These are phyloP conservation scores for Cyphellophora europaea DNA, from an alignment of 2,329 filamentous ascomycete species.

Conservation along the genomic window DNA sequence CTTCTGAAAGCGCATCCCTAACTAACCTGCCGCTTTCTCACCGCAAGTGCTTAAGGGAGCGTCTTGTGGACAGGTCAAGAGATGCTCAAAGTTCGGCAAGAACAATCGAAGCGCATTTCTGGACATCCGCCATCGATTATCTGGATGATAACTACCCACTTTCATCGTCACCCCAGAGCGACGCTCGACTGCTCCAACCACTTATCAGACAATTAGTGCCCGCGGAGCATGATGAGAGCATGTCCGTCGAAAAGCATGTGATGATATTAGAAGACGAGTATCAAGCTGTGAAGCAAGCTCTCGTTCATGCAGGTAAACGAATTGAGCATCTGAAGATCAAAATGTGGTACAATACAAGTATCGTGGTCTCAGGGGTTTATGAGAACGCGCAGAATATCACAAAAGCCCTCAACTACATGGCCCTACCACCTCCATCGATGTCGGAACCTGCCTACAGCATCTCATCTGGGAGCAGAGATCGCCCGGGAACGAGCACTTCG, in stretches of 20 bases:
- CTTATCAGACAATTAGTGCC: slow-evolving; percentile 53
- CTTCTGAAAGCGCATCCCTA: background rate
- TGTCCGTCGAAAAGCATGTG: background rate
- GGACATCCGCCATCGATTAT: slow-evolving; percentile 73
- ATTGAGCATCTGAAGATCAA: slow-evolving; percentile 77
- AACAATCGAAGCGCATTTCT: slow-evolving; percentile 39
- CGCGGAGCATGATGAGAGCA: background rate
- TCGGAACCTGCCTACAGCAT: slow-evolving; percentile 22
- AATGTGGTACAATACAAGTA: slow-evolving; percentile 97
- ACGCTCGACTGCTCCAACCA: slow-evolving; percentile 61
- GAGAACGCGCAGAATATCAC: slow-evolving; percentile 80
- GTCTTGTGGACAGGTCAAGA: background rate
- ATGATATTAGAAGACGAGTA: slow-evolving; percentile 1
- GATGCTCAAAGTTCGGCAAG: background rate
- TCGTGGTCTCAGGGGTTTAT: slow-evolving; percentile 80
- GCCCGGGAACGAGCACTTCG: slow-evolving; percentile 34
- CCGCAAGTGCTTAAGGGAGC: too few relatives aligned
- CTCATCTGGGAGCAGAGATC: slow-evolving; percentile 24
- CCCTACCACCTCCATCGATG: slow-evolving; percentile 35
- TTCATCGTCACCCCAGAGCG: slow-evolving; percentile 48
- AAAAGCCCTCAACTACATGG: slow-evolving; percentile 84
- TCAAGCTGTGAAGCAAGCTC: slow-evolving; percentile 4
- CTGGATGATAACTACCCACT: slow-evolving; percentile 52
- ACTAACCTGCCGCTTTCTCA: too few relatives aligned
- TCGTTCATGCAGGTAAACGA: slow-evolving; percentile 56